Conservation (phyloP, 2,329 filamentous ascomycete genomes). For the Zalaria obscura region DNA sequence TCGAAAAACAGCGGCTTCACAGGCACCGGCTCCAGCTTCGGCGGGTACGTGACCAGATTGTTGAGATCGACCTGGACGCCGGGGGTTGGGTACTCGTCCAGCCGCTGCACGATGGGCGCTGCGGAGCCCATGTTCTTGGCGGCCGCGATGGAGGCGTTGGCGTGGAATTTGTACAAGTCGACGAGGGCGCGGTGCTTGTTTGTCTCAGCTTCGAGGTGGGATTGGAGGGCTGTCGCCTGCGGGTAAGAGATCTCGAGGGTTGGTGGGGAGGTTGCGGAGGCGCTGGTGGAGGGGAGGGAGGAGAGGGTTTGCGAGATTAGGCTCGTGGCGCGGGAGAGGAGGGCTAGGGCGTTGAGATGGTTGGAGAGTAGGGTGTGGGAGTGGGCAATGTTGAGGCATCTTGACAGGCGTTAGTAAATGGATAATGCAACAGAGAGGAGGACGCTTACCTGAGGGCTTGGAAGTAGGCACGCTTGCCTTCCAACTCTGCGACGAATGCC, state of each 20-base stretch:
- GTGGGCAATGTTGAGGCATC: constrained; percentile 70
- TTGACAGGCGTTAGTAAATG: constrained; percentile 19
- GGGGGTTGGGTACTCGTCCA: constrained; percentile 60
- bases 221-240: constrained; percentile 45
- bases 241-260: constrained; percentile 52
- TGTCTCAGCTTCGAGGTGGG: constrained; percentile 54
- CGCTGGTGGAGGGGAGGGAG: constrained; percentile 26
- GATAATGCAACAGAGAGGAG: neutral
- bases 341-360: constrained; percentile 67
- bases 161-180: constrained; percentile 54
- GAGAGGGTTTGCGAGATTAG: constrained; percentile 41
- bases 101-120: constrained; percentile 56
- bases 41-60: constrained; percentile 78
- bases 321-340: constrained; percentile 58
- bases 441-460: constrained; percentile 61
- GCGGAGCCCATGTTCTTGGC: constrained; percentile 28
- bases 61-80: constrained; percentile 50
- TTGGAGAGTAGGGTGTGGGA: constrained; percentile 66
- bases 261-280: constrained; percentile 34
- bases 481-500: constrained; percentile 61
- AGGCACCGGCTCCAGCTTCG: constrained; percentile 66
- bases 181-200: constrained; percentile 76
- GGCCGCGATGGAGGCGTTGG: constrained; percentile 33
- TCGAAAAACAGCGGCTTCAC: constrained; percentile 95
- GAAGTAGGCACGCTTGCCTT: constrained; percentile 70